Evolutionary conservation across 495 filamentous ascomycete species (phyloP), one percentile per base, ranked within the genome.

Genomic region (Talaromyces stipitatus): DNA sequence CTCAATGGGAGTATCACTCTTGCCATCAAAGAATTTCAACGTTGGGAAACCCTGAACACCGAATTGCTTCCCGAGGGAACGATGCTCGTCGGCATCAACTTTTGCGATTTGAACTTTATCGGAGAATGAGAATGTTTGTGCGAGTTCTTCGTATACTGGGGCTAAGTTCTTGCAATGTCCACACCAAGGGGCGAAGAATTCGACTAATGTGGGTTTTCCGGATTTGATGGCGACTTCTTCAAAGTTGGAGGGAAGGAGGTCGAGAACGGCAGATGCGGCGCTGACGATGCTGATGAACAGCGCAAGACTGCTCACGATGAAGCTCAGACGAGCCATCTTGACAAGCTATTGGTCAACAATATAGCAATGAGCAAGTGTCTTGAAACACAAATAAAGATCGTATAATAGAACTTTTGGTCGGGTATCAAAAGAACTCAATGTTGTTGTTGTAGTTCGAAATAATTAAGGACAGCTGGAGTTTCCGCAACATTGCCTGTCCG

Each of bases 121-220:
- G 61, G 86, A 82, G 60, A 80, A 84, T 36, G 84, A 83, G 68
- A 89, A 91, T 52, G 74, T 75, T 30, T 79, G 70, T 52, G 84
- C 92, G n/a, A 98, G 84, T 71, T 98, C 88, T 70, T 98, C 94
- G 71, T 94, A 98, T 54, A 94, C 76, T 38, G 94, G 94, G 20
- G 92, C 95, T 9, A 98, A 88, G 59, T 74, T 96, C 79, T 97
- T 97, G 88, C 94, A 98, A 82, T 98, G 90, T 47, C 95, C 95
- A 72, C 95, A 98, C 94, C 94, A 98, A 57, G 94, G 94, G 48
- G 94, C 94, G 72, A 97, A 98, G 82, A 98, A 98, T 69, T 98
- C 94, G 58, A 98, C 94, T 32, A 98, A 84, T 0, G 95, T 91
- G 27, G 95, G 95, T 77, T 96, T 97, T 68, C 90, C 90, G 55